Conservation (phyloP, 192 early-diverging fungal genomes). For the Podochytrium sp. region DNA sequence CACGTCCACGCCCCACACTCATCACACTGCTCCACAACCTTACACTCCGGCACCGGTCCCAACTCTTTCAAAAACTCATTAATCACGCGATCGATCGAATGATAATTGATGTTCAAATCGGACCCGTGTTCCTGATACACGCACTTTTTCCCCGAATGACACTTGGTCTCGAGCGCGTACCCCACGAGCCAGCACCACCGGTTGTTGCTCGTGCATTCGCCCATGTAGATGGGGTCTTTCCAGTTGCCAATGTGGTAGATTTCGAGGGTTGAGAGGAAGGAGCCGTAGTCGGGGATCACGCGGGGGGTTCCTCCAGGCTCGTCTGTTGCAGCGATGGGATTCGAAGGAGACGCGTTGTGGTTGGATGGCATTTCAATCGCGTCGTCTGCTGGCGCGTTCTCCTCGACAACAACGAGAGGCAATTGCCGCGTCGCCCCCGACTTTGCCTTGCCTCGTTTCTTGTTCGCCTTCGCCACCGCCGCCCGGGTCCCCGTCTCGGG, state of each 20-base stretch:
- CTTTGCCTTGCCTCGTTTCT: neutral
- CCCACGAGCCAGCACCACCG: constrained; percentile 71
- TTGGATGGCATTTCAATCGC: no score
- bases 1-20: constrained; percentile 85
- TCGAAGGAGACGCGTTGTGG: neutral
- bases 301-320: constrained; percentile 23
- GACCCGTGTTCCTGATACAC: constrained; percentile 23
- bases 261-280: constrained; percentile 59
- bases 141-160: constrained; percentile 77
- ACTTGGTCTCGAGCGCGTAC: constrained; percentile 80
- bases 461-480: neutral
- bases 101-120: constrained; percentile 63
- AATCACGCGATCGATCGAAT: constrained; percentile 80
- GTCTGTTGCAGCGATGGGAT: neutral
- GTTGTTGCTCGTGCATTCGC: constrained; percentile 73
- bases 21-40: constrained; percentile 60
- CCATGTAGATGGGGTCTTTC: constrained; percentile 89
- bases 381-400: no score
- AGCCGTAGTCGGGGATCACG: constrained; percentile 46
- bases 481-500: neutral
- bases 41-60: constrained; percentile 54
- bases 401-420: no score
- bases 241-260: constrained; percentile 91
- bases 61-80: constrained; percentile 57
- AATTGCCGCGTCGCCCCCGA: neutral